Evolutionary conservation across 352 stramenopile species (phyloP).

Genomic region (Pythium monospermum): DNA sequence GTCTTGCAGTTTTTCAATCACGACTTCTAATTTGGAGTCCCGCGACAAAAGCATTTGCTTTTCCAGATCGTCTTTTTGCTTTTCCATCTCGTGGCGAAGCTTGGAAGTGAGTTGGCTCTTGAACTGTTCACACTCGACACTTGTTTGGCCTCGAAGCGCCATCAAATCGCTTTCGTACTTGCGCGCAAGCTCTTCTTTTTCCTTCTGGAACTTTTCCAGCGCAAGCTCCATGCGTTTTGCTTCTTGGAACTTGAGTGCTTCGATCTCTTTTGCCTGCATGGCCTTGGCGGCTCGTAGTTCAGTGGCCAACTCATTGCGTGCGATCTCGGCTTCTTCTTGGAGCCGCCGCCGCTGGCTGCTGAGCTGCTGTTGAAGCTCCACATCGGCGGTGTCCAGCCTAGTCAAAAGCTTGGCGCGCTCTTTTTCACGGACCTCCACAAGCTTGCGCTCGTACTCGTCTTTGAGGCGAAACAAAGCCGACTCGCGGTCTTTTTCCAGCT

Average conservation of each 20-base stretch:
- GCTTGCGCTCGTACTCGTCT: conserved; percentile 65
- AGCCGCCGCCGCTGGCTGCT: conserved; percentile 58
- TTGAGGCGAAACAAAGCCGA: conserved; percentile 42
- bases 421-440: conserved; percentile 72
- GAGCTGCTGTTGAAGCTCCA: conserved; percentile 76
- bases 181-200: conserved; percentile 59
- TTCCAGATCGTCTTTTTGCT: conserved; percentile 57
- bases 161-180: conserved; percentile 61
- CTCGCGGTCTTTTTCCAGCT: conserved; percentile 60
- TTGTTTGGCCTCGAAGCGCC: conserved; percentile 46
- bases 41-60: conserved; percentile 65
- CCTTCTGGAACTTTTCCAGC: conserved; percentile 39
- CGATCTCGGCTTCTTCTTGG: conserved; percentile 64
- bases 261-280: conserved; percentile 51
- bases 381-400: conserved; percentile 65
- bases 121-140: conserved; percentile 61
- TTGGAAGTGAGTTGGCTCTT: conserved; percentile 46
- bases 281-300: conserved; percentile 49
- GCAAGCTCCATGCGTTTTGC: conserved; percentile 28
- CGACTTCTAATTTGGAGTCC: conserved; percentile 76
- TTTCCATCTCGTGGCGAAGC: conserved; percentile 48
- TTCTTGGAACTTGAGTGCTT: conserved; percentile 51
- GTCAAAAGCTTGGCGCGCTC: conserved; percentile 67
- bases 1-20: conserved; percentile 77
- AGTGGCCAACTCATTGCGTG: conserved; percentile 46